These are phyloP conservation scores for Alternaria hordeiaustralica DNA, from an alignment of 2,329 filamentous ascomycete species.

Conservation along the genomic window DNA sequence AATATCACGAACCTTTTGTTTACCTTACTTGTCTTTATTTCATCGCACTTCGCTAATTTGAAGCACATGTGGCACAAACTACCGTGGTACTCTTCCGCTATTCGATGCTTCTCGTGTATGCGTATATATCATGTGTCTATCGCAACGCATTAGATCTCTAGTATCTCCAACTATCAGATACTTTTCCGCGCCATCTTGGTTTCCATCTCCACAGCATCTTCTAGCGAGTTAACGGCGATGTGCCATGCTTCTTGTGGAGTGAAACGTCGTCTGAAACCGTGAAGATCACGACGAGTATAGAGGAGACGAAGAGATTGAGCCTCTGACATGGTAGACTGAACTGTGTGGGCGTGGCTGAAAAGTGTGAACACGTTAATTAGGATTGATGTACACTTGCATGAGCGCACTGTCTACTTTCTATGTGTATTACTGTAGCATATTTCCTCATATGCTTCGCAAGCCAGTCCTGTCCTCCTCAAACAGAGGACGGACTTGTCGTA, in stretches of 20 bases:
- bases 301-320: neutral
- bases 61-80: neutral
- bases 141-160: neutral
- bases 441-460: neutral
- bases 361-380: neutral
- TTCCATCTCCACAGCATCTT: neutral
- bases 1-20: neutral
- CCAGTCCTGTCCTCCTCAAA: neutral
- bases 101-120: neutral
- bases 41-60: too few relatives aligned
- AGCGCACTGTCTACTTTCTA: neutral
- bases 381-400: neutral
- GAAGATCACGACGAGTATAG: neutral
- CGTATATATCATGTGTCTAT: neutral
- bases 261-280: neutral
- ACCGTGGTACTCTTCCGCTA: neutral
- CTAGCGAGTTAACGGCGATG: neutral
- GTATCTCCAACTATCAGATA: neutral
- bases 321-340: neutral
- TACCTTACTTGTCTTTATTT: neutral
- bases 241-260: neutral
- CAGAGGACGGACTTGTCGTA: neutral
- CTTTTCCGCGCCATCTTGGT: neutral
- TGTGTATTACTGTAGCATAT: neutral
- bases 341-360: neutral